phyloP scores from a whole-genome alignment of 116 monocot genomes.

The Cymodocea nodosa region DNA sequence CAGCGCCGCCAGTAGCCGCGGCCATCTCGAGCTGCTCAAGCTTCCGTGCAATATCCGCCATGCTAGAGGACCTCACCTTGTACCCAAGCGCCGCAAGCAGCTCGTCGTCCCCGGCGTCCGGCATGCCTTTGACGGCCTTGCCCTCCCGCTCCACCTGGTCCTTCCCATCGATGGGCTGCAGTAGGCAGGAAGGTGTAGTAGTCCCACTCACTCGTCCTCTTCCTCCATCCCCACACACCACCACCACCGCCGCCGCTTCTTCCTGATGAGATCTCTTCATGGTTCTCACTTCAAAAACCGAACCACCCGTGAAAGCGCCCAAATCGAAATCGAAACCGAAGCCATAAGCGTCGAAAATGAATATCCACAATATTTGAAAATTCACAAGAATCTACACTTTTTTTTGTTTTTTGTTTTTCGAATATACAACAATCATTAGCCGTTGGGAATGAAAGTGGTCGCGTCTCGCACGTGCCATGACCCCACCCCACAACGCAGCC shows the following conservation, averaged over 20 bases:
- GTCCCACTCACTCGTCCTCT: not conserved
- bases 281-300: conserved; percentile 2
- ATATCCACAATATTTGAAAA: too few relatives aligned
- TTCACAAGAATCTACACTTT: too few relatives aligned
- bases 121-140: not conserved
- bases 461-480: too few relatives aligned
- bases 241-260: not conserved
- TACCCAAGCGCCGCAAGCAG: conserved; percentile 58
- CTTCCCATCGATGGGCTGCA: not conserved
- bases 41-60: conserved; percentile 85
- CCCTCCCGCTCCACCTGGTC: not conserved
- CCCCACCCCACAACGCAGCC: too few relatives aligned
- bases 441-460: too few relatives aligned
- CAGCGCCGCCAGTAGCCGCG: conserved; percentile 14
- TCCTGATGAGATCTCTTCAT: conserved; percentile 10
- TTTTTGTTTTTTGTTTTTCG: too few relatives aligned
- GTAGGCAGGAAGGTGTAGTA: not conserved
- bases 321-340: too few relatives aligned
- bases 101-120: conserved; percentile 9
- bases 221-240: not conserved
- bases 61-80: conserved; percentile 61
- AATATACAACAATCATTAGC: too few relatives aligned
- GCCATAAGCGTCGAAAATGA: too few relatives aligned
- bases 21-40: conserved; percentile 89
- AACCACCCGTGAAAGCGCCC: not conserved